A percentile compares a stretch with the other conserved stretches of the same genome.
Evolutionary conservation across 768 basidiomycete species (phyloP).

Genomic region (Dioszegia hungarica): DNA sequence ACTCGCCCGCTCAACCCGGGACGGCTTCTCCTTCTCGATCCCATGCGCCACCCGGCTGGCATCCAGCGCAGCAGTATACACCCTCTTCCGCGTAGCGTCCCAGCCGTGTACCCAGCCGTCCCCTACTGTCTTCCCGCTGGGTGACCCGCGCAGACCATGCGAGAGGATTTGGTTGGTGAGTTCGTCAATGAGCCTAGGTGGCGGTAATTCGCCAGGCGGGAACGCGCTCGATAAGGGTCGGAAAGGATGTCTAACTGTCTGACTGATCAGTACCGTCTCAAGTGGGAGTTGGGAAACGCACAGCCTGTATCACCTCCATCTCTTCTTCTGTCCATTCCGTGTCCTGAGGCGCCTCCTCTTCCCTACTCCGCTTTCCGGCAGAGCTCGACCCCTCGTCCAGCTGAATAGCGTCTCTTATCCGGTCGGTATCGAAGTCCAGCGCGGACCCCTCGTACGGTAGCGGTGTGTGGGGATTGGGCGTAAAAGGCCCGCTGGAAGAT

Average conservation of each 20-base stretch:
- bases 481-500: background rate
- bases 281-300: background rate
- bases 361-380: slow-evolving; percentile 24
- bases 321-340: slow-evolving; percentile 36
- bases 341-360: slow-evolving; percentile 16
- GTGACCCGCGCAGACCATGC: slow-evolving; percentile 22
- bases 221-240: slow-evolving; percentile 37
- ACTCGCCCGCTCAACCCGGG: slow-evolving; percentile 14
- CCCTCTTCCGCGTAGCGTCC: slow-evolving; percentile 34
- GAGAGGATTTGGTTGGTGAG: slow-evolving; percentile 43
- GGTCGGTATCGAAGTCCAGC: no score
- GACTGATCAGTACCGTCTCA: no score
- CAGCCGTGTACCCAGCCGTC: slow-evolving; percentile 36
- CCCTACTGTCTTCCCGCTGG: background rate
- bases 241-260: slow-evolving; percentile 42
- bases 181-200: slow-evolving; percentile 40
- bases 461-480: slow-evolving; percentile 32
- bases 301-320: slow-evolving; percentile 20
- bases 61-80: slow-evolving; percentile 38
- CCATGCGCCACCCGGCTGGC: slow-evolving; percentile 32
- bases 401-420: no score
- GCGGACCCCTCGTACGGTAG: slow-evolving; percentile 24
- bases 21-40: slow-evolving; percentile 20
- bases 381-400: no score
- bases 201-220: slow-evolving; percentile 45